Base-by-base conservation (phyloP, 139 green algal species). In the Ettlia oleoabundans region DNA sequence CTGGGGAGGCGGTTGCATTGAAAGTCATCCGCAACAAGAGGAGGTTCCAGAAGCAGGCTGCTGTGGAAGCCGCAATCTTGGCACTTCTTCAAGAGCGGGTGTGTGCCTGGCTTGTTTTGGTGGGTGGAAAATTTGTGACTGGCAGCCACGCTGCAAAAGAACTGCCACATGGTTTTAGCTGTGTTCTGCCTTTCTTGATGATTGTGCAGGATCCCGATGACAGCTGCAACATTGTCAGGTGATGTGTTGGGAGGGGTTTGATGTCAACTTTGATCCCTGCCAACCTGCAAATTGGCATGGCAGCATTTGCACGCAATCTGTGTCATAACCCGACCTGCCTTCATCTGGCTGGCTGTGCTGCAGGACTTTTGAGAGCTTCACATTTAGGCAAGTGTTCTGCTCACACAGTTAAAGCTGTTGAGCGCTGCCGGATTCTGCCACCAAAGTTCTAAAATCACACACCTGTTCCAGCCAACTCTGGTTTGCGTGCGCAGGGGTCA, bases 11-110 rank as follows among this genome's bases (percentile, higher is more conserved):
- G 3, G 88, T 95, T 42, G 95, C 95, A 1, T 84, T 98, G 4
- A 98, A 99, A 88, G 94, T 99, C 43, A 98, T 99, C 86, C 98
- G 98, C 87, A 98, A 98, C 86, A 96, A 98, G 86, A 88, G 88
- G 2, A 94, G 95, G 8, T 99, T 99, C 87, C 92, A 89, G 61
- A 89, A 92, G 68, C 92, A 96, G 83, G 94, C 94, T 9, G 87
- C 86, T 26, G 82, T 96, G 32, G 94, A 97, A 86, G 91, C 98
- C n/a, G 90, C 88, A 66, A 92, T 99, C 32, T 87, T 99, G 76
- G 86, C 93, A 65, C 88, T 96, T 64, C 91, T 99, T 40, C 96
- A 96, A 32, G 64, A 82, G 43, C 32, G 51, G 64, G 77, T 76
- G 47, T 4, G 83, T 30, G 1, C 10, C 47, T 24, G 47, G 13